Base-by-base conservation (phyloP, 2,329 filamentous ascomycete genomes). In the Didymella exigua region DNA sequence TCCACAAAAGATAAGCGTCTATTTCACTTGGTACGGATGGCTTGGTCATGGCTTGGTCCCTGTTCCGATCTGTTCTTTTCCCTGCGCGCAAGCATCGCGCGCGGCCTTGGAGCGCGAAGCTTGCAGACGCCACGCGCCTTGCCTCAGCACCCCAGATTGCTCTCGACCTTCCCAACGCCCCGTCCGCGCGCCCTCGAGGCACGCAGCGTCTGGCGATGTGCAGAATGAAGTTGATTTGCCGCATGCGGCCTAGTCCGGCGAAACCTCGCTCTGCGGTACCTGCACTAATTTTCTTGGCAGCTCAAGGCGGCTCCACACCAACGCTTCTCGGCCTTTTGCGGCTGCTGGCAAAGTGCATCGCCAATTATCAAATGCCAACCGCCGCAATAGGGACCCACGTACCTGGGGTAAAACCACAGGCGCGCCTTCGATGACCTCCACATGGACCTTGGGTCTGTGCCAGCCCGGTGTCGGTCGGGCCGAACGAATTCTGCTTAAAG, bases 1-100 rank as follows among this genome's bases (percentile, higher is more conserved):
- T 55, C 52, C 52, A 55, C 52, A 49, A 55, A 55, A 55, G 52
- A 55, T 55, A 55, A 46, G 52, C 52, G 52, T 55, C 34, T 55
- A 55, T 38, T 45, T 30, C 9, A 38, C 40, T 40, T 45, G 45
- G 45, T 54, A 33, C 21, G 49, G 29, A 54, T 43, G 34, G 40
- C 45, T 54, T 40, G 45, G 45, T 40, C 34, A 16, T 24, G 29
- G 29, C 45, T 23, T 19, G 5, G 4, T 27, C 26, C 26, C 26
- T 10, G n/a, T 27, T 27, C 5, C 26, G 26, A 16, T 41, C 29
- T 16, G 16, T 24, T 41, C 52, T 49, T 55, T 41, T 54, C 51
- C n/a, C 4, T 11, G 5, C 46, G 16, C 6, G 5, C 6, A 16
- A 16, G 14, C 18, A 19, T n/a, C 26, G 37, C 30, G 24, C 13